Evolutionary conservation across 371 early-diverging fungal genomes (phyloP).

Genomic region (Dichotomocladium elegans): DNA sequence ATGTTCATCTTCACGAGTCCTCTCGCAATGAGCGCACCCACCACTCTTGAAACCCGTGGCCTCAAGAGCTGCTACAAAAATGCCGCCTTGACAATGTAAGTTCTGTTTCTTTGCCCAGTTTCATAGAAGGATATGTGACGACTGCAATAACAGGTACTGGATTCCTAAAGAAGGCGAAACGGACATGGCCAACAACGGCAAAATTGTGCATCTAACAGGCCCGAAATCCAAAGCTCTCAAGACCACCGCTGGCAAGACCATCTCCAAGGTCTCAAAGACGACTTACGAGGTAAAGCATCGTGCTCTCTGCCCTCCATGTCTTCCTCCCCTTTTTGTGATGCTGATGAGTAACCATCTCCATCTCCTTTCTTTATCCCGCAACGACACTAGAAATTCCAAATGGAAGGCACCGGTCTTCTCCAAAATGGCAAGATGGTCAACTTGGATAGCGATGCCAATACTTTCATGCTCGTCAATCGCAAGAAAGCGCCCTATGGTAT

Average conservation of each 20-base stretch:
- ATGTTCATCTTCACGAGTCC: too few relatives aligned
- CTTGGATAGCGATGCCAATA: constrained; percentile 14
- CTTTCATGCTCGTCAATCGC: constrained; percentile 14
- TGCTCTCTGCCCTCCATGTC: background rate
- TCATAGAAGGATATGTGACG: too few relatives aligned
- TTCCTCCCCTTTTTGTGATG: too few relatives aligned
- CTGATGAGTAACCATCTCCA: too few relatives aligned
- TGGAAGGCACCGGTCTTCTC: constrained; percentile 31
- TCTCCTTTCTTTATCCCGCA: too few relatives aligned
- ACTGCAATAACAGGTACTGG: constrained; percentile 15
- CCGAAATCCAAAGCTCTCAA: constrained; percentile 14
- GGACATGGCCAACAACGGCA: constrained; percentile 21
- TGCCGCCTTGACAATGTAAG: constrained; percentile 15
- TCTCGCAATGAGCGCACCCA: constrained; percentile 9
- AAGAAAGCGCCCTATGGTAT: constrained; percentile 20
- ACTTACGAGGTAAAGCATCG: constrained; percentile 17
- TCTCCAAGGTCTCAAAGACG: constrained; percentile 20
- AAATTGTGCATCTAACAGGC: constrained; percentile 13
- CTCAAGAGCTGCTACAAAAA: constrained; percentile 17
- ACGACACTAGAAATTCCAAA: constrained; percentile 19
- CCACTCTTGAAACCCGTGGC: constrained; percentile 5
- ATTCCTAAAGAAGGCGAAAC: constrained; percentile 25
- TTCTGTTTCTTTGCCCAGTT: background rate
- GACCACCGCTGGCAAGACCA: constrained; percentile 11
- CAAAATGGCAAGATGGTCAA: constrained; percentile 24